Conservation (phyloP, 129 eudicot species). For the Flaveria bidentis region DNA sequence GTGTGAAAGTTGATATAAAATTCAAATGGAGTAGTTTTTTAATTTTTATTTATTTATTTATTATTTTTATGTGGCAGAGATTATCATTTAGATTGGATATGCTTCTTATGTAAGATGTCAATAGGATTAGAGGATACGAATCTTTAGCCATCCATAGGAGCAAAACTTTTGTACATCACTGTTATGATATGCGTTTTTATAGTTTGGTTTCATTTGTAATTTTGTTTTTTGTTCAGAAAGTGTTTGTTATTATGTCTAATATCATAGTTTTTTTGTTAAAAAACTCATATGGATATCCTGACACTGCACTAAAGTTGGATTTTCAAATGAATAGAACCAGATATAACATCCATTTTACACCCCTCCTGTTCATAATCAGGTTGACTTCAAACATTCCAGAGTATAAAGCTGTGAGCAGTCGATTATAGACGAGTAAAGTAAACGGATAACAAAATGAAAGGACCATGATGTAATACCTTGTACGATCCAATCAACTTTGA, state of each 20-base stretch:
- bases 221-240: background rate
- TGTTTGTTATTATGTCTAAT: background rate
- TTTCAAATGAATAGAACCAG: background rate
- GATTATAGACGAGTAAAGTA: background rate
- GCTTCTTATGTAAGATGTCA: background rate
- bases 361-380: background rate
- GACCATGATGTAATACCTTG: slow-evolving; percentile 54
- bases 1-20: background rate
- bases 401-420: background rate
- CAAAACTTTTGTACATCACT: background rate
- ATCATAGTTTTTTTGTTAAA: slow-evolving; percentile 3
- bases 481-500: slow-evolving; percentile 65
- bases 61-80: background rate
- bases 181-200: background rate
- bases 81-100: background rate
- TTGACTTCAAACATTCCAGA: background rate
- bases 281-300: background rate
- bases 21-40: background rate
- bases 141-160: background rate
- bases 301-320: background rate
- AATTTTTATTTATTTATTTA: background rate
- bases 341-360: background rate
- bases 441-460: background rate
- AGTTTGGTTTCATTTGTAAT: slow-evolving; percentile 6
- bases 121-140: background rate